Evolutionary conservation across 2,329 filamentous ascomycete species (phyloP), one percentile per base, ranked within the genome.

Genomic region (Alternaria ethzedia): DNA sequence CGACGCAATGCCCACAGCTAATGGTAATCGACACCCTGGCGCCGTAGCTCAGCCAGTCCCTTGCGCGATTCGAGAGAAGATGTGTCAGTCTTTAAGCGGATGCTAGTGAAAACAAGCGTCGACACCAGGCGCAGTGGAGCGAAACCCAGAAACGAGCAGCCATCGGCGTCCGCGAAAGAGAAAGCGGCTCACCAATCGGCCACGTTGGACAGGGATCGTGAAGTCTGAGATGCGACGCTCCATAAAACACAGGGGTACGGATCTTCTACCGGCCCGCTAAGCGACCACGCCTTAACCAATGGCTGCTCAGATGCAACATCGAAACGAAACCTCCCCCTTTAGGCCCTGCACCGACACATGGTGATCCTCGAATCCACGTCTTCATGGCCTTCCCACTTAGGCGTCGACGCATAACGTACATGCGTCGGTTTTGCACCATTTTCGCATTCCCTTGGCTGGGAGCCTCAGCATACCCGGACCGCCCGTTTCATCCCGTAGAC

Each of bases 401-500:
- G 61, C 55, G 49, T 64, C 51, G 30, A 68, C 57, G 75, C 74
- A 73, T 74, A 63, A 72, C 62, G 70, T 76, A 69, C 72, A 72
- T 78, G 72, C 73, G 51, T 70, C 70, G 65, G 58, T 51, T 59
- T 43, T 52, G 63, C 30, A 23, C 45, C 36, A 23, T 46, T 66
- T 32, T 59, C 43, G 50, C 17, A 63, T 65, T 70, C 71, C 72
- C 72, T 75, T 79, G 77, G 77, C 69, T 76, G 70, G 61, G 66
- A 72, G 60, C 50, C 67, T 65, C 60, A 66, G 68, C 49, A 59
- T 54, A 69, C 67, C 73, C 71, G 63, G 64, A 57, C 68, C 21
- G 51, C 65, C 45, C 61, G 77, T 79, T 77, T 78, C 74, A 77
- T 65, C 13, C 65, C 54, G 45, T 75, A 72, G 70, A 70, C 75